phyloP scores from a whole-genome alignment of 73 alveolate species.

The Paramecium tetraurelia region DNA sequence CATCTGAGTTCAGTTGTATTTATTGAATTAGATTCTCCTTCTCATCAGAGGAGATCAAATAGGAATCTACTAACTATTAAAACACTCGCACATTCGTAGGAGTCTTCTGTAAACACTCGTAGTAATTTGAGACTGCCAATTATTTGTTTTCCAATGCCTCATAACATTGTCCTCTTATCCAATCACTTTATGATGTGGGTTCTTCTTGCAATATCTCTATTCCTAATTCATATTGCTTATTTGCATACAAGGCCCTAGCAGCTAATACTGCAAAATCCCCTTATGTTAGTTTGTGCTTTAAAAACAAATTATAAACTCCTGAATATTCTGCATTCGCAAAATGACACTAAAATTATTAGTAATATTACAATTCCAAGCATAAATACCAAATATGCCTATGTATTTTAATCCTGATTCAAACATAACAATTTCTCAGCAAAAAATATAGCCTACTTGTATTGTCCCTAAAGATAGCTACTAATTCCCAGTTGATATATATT shows the following conservation, averaged over 20 bases:
- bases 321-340: slow-evolving; percentile 8
- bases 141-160: slow-evolving; percentile 62
- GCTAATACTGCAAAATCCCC: slow-evolving; percentile 41
- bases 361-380: slow-evolving; percentile 21
- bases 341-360: slow-evolving; percentile 18
- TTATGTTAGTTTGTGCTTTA: background rate
- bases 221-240: slow-evolving; percentile 29
- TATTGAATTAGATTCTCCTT: slow-evolving; percentile 7
- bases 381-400: background rate
- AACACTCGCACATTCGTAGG: slow-evolving; percentile 64
- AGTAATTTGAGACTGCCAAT: slow-evolving; percentile 54
- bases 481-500: slow-evolving; percentile 20
- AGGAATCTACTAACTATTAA: slow-evolving; percentile 42
- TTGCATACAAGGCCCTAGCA: background rate
- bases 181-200: background rate
- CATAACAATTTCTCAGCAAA: slow-evolving; percentile 46
- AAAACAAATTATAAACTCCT: background rate
- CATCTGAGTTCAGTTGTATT: slow-evolving; percentile 13
- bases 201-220: slow-evolving; percentile 19
- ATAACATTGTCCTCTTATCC: slow-evolving; percentile 57
- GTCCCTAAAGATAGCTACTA: background rate
- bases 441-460: background rate
- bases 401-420: background rate
- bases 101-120: slow-evolving; percentile 28
- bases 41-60: slow-evolving; percentile 46